Evolutionary conservation across 345 rosid genomes (phyloP).

Genomic region (Eucalyptus sp.): DNA sequence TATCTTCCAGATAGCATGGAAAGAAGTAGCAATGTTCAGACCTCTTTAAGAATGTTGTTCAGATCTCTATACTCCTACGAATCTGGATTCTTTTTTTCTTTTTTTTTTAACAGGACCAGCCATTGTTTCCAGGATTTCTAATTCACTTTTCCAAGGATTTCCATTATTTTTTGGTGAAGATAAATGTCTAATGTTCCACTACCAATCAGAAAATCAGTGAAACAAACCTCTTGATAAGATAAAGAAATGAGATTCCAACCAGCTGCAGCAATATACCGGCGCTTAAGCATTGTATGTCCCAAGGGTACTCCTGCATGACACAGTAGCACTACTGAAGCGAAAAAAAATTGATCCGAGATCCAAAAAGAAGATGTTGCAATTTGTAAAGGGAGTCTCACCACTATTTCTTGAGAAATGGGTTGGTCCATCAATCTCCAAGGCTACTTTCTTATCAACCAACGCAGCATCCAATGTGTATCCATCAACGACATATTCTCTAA

Average conservation of each 20-base stretch:
- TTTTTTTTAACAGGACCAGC: background rate
- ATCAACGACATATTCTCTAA: constrained; percentile 53
- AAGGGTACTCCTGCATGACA: constrained; percentile 56
- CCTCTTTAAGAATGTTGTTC: background rate
- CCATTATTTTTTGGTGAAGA: background rate
- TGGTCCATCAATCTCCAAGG: constrained; percentile 89
- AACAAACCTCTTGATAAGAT: constrained; percentile 69
- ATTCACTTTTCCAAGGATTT: background rate
- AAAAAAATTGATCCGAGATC: background rate
- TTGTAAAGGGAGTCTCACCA: constrained; percentile 20
- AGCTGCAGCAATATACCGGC: constrained; percentile 60
- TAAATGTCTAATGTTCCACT: background rate
- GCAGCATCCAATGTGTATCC: constrained; percentile 82
- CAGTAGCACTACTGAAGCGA: background rate
- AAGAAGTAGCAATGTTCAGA: background rate
- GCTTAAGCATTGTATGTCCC: constrained; percentile 82
- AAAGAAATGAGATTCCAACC: constrained; percentile 84
- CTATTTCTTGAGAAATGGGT: constrained; percentile 91
- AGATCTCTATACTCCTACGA: background rate
- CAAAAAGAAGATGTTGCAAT: background rate
- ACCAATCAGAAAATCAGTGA: background rate
- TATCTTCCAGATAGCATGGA: background rate
- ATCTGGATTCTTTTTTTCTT: background rate
- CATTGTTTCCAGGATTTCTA: background rate
- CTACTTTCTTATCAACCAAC: constrained; percentile 68